Percentiles rank a stretch among this genome's conserved stretches.
Evolutionary conservation across 371 early-diverging fungal genomes (phyloP).

Genomic region (Zychaea mexicana): DNA sequence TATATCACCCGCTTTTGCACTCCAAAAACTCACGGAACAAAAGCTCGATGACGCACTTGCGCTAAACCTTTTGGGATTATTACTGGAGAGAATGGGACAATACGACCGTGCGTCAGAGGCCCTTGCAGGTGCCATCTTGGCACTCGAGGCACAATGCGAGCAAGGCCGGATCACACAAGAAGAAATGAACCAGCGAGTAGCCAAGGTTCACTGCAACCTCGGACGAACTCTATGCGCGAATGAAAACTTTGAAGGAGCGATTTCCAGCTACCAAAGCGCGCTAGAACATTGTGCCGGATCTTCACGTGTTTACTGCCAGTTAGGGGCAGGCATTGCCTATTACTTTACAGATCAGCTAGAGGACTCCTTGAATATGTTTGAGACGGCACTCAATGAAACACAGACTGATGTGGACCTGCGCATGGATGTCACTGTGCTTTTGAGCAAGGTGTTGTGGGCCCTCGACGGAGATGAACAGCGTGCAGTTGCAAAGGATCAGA

Average conservation of each 20-base stretch:
- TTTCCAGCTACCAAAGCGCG: slow-evolving; percentile 37
- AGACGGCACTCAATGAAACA: slow-evolving; percentile 63
- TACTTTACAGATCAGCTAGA: slow-evolving; percentile 73
- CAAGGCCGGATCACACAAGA: slow-evolving; percentile 19
- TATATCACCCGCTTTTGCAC: slow-evolving; percentile 64
- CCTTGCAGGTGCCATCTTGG: slow-evolving; percentile 61
- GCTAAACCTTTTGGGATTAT: slow-evolving; percentile 73
- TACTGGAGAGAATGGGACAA: slow-evolving; percentile 75
- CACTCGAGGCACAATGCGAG: slow-evolving; percentile 43
- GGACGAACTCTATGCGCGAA: slow-evolving; percentile 65
- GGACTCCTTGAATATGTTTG: slow-evolving; percentile 72
- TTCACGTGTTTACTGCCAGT: slow-evolving; percentile 49
- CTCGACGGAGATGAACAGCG: slow-evolving; percentile 81
- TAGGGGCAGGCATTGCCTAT: slow-evolving; percentile 78
- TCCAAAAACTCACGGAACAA: slow-evolving; percentile 76
- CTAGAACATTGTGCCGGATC: slow-evolving; percentile 32
- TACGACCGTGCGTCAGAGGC: slow-evolving; percentile 68
- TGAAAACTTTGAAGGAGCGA: slow-evolving; percentile 54
- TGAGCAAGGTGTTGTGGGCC: slow-evolving; percentile 89
- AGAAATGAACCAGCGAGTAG: slow-evolving; percentile 21
- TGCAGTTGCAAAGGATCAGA: slow-evolving; percentile 77
- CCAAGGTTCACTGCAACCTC: slow-evolving; percentile 57
- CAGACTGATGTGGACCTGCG: slow-evolving; percentile 51
- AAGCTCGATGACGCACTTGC: slow-evolving; percentile 60
- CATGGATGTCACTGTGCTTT: slow-evolving; percentile 67